Evolutionary conservation across 2,329 filamentous ascomycete species (phyloP), one percentile per base, ranked within the genome.

Genomic region (Zymoseptoria passerinii): DNA sequence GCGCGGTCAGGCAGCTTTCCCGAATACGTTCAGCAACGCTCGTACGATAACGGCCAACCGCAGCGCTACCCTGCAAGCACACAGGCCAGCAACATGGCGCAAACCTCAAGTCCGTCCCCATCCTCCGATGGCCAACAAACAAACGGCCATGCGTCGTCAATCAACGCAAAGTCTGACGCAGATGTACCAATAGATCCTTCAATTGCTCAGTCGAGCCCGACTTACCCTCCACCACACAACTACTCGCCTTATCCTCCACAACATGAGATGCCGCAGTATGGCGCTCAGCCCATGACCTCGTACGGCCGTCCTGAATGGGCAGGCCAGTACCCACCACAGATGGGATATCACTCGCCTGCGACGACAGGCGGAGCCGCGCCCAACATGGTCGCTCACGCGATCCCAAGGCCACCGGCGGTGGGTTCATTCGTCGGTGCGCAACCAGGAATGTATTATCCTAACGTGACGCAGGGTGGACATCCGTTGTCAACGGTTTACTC

Each of bases 171-270:
- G 78, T 95, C 92, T 96, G 89, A 96, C 90, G 84, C 83, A 84
- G 87, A 90, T 86, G 85, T 95, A 81, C 90, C 90, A 87, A 92
- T 95, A 96, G 92, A 96, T 95, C 91, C 92, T 72, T 95, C 91
- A 76, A 96, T 96, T 75, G 89, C 91, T 76, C 87, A 89, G 70
- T 89, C 90, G 72, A 96, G 90, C 81, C 92, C 92, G 61, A 92
- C 90, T 70, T 96, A 95, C 74, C 83, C 89, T 68, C 88, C 90
- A 65, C 83, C 85, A 64, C 79, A 81, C 63, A 86, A 88, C 73
- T 95, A 95, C 76, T 92, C 91, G 67, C 90, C 92, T 40, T 96
- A 96, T 77, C 85, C 85, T 59, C 84, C 88, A 58, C 86, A 86
- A 65, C 86, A 91, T 80, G 89, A 95, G 68, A 94, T 96, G 88